Base-by-base conservation (phyloP, 2,329 filamentous ascomycete species). In the Ceratocystis cubensis region DNA sequence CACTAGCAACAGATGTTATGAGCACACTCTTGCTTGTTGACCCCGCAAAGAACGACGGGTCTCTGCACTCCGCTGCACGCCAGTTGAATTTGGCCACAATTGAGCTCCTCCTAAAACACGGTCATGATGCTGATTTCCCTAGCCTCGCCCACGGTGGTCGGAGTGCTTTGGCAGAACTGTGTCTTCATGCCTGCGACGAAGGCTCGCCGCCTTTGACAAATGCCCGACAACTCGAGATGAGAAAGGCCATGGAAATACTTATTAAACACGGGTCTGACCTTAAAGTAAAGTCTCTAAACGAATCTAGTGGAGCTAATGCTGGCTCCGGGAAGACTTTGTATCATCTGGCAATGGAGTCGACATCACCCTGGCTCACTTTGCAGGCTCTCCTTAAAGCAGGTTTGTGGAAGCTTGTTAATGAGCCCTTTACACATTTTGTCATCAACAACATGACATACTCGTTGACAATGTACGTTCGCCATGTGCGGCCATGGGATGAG, bases 321-420 rank as follows among this genome's bases (percentile, higher is more conserved):
- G 57, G 45, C 57, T 48, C 64, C 2, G 56, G 53, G 48, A 87
- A 85, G 70, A 84, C 85, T 0, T 74, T 82, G 6, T 74, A 88
- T 8, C 75, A 85, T 13, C 79, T 87, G 1, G 84, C 84, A 3
- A 78, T 88, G 28, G 82, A 86, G 66, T 80, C 82, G 0, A 70
- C 75, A 6, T 81, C 84, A 53, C 78, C 85, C 0, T 68, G 86
- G 1, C 75, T 78, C 0, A 82, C 83, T 5, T 82, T 82, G 0
- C 80, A 80, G 53, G 79, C 81, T 0, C 78, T 88, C 1, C 76
- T 88, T 6, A 84, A 85, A 70, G 82, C 81, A 0, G 84, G 82
- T 56, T 79, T 87, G 75, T 88, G 85, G 84, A 84, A 84, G 71
- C 75, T 81, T 41, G 75, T 88, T 71, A 88, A 88, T 74, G 80